phyloP scores from a whole-genome alignment of 257 asterid species.

The Fraxinus pennsylvanica region DNA sequence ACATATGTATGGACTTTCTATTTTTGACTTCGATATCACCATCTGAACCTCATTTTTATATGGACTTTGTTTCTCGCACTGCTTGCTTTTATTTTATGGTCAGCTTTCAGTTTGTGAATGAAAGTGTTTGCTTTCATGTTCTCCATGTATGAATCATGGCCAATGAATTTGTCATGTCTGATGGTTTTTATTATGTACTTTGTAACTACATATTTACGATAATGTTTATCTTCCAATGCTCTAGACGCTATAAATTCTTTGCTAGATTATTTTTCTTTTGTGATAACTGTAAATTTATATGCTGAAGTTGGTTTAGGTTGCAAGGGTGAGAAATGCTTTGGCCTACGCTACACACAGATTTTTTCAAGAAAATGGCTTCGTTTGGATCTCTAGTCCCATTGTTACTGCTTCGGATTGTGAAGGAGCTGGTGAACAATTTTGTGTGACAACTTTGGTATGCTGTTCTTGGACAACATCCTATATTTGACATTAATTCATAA shows the following conservation, averaged over 20 bases:
- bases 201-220: not conserved
- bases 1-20: not conserved
- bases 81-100: not conserved
- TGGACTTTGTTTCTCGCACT: not conserved
- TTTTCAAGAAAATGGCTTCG: conserved; percentile 91
- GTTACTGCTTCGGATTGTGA: conserved; percentile 99
- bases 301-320: conserved; percentile 57
- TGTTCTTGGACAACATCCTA: conserved; percentile 20
- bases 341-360: conserved; percentile 93
- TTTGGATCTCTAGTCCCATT: conserved; percentile 97
- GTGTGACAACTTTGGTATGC: conserved; percentile 97
- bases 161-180: not conserved
- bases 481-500: conserved; percentile 24
- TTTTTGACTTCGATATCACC: not conserved
- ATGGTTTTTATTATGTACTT: not conserved
- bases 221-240: conserved; percentile 14
- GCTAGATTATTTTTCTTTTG: not conserved
- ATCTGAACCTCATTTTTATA: not conserved
- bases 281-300: conserved; percentile 17
- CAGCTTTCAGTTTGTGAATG: not conserved
- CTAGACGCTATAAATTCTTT: conserved; percentile 11
- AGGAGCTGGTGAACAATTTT: conserved; percentile 99
- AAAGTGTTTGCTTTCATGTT: conserved; percentile 3
- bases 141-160: not conserved
- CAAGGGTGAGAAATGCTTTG: conserved; percentile 94